Percentiles rank a stretch among this genome's conserved stretches.
Conservation (phyloP, 164 flowering plant species). For the Houttuynia cordata region DNA sequence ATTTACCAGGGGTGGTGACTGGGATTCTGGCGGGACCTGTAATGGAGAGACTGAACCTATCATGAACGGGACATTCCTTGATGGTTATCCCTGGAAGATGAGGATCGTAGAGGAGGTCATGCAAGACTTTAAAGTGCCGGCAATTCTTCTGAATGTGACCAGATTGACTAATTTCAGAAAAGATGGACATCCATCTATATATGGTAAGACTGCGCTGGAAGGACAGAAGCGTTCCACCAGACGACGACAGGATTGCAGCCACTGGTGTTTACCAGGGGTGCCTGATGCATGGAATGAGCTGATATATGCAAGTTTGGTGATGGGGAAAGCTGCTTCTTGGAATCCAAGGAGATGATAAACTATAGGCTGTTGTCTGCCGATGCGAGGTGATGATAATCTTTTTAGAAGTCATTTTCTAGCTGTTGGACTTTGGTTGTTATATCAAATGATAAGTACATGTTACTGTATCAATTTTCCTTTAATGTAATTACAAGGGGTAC, state of each 20-base stretch:
- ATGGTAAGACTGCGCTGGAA: slow-evolving; percentile 34
- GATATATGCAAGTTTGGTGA: slow-evolving; percentile 46
- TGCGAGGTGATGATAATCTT: no score
- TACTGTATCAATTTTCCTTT: no score
- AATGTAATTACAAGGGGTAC: no score
- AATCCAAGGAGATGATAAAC: background rate
- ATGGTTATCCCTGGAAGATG: slow-evolving; percentile 82
- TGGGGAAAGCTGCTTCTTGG: slow-evolving; percentile 2
- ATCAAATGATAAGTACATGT: no score
- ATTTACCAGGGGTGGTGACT: slow-evolving; percentile 86
- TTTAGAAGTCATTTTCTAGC: no score
- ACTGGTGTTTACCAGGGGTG: slow-evolving; percentile 99
- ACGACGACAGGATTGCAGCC: slow-evolving; percentile 82
- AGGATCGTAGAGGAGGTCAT: slow-evolving; percentile 75
- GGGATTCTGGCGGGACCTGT: slow-evolving; percentile 96
- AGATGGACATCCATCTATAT: slow-evolving; percentile 90
- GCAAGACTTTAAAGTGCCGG: slow-evolving; percentile 44
- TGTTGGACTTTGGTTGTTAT: no score
- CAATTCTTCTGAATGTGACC: slow-evolving; percentile 57
- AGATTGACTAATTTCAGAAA: slow-evolving; percentile 75
- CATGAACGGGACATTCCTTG: slow-evolving; percentile 38
- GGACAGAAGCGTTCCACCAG: slow-evolving; percentile 47
- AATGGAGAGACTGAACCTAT: slow-evolving; percentile 74
- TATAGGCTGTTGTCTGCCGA: no score
- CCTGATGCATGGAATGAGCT: slow-evolving; percentile 98